phyloP scores from a whole-genome alignment of 768 basidiomycete species.

The Panaeolus cyanescens region DNA sequence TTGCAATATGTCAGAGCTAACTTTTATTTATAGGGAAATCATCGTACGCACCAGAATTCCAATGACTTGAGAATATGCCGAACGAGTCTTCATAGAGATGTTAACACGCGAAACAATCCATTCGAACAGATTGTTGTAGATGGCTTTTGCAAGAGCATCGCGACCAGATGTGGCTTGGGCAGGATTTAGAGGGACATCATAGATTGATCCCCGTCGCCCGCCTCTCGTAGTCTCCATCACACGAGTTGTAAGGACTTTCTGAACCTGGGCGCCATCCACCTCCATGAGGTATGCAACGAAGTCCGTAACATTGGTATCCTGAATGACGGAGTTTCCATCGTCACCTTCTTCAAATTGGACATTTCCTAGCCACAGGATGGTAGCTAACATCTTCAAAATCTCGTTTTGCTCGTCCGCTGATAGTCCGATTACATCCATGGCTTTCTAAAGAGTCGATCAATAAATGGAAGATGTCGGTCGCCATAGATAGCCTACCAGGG shows the following conservation, averaged over 20 bases:
- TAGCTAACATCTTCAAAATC: conserved; percentile 91
- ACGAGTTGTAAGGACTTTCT: conserved; percentile 83
- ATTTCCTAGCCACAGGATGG: conserved; percentile 95
- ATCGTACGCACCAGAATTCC: conserved; percentile 75
- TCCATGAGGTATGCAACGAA: conserved; percentile 97
- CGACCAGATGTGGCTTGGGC: conserved; percentile 87
- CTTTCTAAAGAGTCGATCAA: conserved; percentile 54
- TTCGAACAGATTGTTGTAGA: conserved; percentile 98
- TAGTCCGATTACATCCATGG: conserved; percentile 95
- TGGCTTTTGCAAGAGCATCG: conserved; percentile 92
- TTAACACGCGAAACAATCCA: conserved; percentile 99
- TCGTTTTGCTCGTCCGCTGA: conserved; percentile 81
- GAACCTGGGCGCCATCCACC: conserved; percentile 72
- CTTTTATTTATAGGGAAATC: not conserved
- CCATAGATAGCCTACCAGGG: conserved; percentile 59
- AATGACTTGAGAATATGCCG: conserved; percentile 75
- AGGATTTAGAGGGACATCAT: conserved; percentile 93
- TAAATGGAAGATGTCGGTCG: not conserved
- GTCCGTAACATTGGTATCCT: conserved; percentile 88
- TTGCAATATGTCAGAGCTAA: not conserved
- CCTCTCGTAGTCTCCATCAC: conserved; percentile 93
- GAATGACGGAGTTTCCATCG: conserved; percentile 82
- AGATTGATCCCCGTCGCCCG: conserved; percentile 92
- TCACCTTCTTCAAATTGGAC: conserved; percentile 88
- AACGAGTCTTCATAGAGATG: conserved; percentile 90